Percentiles rank a stretch among this genome's conserved stretches.
phyloP scores from a whole-genome alignment of 2,329 filamentous ascomycete species.

The Colletotrichum spaethianum region DNA sequence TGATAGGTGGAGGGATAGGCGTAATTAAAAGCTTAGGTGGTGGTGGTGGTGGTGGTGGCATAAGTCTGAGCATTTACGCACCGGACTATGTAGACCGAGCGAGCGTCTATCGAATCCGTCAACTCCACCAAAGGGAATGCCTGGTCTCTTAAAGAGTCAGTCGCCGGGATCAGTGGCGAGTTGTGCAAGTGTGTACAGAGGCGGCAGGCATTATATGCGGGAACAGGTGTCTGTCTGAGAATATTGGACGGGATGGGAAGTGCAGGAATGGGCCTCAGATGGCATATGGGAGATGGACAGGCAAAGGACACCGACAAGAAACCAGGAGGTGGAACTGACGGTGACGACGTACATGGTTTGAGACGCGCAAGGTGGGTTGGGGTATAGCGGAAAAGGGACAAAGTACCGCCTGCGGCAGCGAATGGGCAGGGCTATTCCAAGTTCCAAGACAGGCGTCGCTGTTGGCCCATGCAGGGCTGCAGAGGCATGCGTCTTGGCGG shows the following conservation, averaged over 20 bases:
- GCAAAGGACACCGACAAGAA: slow-evolving; percentile 31
- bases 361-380: slow-evolving; percentile 41
- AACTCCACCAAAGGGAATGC: slow-evolving; percentile 36
- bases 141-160: slow-evolving; percentile 31
- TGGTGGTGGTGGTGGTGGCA: too few relatives aligned
- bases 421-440: slow-evolving; percentile 40
- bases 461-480: slow-evolving; percentile 41
- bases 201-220: slow-evolving; percentile 20
- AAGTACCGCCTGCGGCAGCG: slow-evolving; percentile 39
- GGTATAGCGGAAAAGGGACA: slow-evolving; percentile 37
- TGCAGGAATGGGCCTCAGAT: slow-evolving; percentile 36
- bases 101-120: slow-evolving; percentile 34
- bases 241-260: slow-evolving; percentile 18
- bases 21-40: slow-evolving; percentile 40
- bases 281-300: slow-evolving; percentile 34
- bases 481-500: slow-evolving; percentile 39
- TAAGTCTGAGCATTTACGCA: slow-evolving; percentile 36
- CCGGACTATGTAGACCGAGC: slow-evolving; percentile 40
- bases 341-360: slow-evolving; percentile 41
- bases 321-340: slow-evolving; percentile 42
- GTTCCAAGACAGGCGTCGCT: slow-evolving; percentile 35
- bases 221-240: slow-evolving; percentile 31
- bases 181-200: slow-evolving; percentile 30
- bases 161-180: slow-evolving; percentile 36
- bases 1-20: slow-evolving; percentile 32